phyloP scores from a whole-genome alignment of 2,329 filamentous ascomycete genomes.

The Aspergillus phoenicis region DNA sequence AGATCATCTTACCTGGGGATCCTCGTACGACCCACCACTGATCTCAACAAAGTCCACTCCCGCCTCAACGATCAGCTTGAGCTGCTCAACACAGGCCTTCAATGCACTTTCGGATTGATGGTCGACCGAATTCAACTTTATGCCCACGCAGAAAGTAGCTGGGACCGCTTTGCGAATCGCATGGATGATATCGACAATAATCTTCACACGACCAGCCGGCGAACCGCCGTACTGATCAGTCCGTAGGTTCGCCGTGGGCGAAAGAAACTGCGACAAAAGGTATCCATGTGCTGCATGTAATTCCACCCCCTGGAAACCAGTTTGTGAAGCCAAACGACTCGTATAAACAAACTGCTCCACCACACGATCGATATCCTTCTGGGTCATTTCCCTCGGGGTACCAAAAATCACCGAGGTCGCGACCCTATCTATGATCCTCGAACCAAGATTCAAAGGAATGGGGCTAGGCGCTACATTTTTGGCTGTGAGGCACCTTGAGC shows the following conservation, averaged over 20 bases:
- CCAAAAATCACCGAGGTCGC: constrained; percentile 33
- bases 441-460: constrained; percentile 7
- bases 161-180: constrained; percentile 42
- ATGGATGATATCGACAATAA: constrained; percentile 43
- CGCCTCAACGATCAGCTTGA: constrained; percentile 47
- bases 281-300: constrained; percentile 53
- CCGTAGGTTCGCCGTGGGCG: constrained; percentile 37
- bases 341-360: constrained; percentile 53
- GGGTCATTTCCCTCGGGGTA: constrained; percentile 56
- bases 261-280: constrained; percentile 38
- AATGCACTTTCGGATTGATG: constrained; percentile 22
- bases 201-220: constrained; percentile 40
- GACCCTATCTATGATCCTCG: neutral
- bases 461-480: constrained; percentile 26
- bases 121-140: constrained; percentile 51
- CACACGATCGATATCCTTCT: constrained; percentile 54
- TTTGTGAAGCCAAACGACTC: constrained; percentile 48
- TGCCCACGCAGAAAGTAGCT: constrained; percentile 40
- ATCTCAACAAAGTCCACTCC: constrained; percentile 67
- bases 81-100: constrained; percentile 58
- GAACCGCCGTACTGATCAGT: constrained; percentile 48
- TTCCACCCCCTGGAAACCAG: constrained; percentile 31
- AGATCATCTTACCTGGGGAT: constrained; percentile 37
- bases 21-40: constrained; percentile 61
- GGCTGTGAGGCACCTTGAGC: constrained; percentile 27